A percentile compares a stretch with the other conserved stretches of the same genome.
These are phyloP conservation scores for Cicer arietinum DNA, from an alignment of 306 rosid genomes.

Conservation along the genomic window DNA sequence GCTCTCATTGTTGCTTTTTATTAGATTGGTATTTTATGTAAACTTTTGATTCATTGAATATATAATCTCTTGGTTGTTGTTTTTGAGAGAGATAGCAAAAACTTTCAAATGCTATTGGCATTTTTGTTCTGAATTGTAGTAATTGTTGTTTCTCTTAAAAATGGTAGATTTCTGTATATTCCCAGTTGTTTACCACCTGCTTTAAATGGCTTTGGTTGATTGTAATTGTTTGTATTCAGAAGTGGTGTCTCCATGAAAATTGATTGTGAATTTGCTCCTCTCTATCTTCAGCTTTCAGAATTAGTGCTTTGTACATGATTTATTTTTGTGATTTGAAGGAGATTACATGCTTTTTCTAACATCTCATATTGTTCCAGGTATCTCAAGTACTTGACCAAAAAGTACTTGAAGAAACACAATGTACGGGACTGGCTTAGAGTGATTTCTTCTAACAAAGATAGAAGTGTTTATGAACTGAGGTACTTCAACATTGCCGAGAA, in stretches of 20 bases:
- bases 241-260: neutral
- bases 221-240: neutral
- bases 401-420: slow-evolving; percentile 49
- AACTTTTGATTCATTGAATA: neutral
- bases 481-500: slow-evolving; percentile 52
- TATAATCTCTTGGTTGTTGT: neutral
- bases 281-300: neutral
- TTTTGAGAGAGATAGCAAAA: neutral
- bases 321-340: neutral
- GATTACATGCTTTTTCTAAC: neutral
- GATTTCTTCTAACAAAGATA: slow-evolving; percentile 49
- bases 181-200: no score
- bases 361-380: slow-evolving; percentile 22
- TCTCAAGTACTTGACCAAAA: slow-evolving; percentile 45
- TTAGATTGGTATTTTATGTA: neutral
- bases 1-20: neutral
- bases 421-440: slow-evolving; percentile 46
- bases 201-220: slow-evolving; percentile 12
- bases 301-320: neutral
- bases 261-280: neutral
- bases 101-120: neutral
- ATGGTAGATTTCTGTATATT: neutral
- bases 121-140: neutral
- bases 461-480: slow-evolving; percentile 47
- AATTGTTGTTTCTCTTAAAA: slow-evolving; percentile 1